phyloP scores from a whole-genome alignment of 768 basidiomycete genomes.

The Boletus huronensis region DNA sequence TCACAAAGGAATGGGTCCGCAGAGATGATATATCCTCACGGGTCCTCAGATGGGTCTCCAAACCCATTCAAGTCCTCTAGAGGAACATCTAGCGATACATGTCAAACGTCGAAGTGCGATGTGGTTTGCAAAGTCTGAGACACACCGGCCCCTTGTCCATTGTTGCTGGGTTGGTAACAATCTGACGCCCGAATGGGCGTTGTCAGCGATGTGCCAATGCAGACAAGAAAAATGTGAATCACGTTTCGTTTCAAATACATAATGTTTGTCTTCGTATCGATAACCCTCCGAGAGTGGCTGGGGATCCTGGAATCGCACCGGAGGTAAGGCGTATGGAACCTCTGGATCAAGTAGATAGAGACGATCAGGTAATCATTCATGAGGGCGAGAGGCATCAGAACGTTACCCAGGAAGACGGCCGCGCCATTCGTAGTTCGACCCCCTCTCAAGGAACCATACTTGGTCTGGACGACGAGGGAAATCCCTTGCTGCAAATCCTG shows the following conservation, averaged over 20 bases:
- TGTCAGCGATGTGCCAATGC: background rate
- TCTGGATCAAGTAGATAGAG: constrained; percentile 37
- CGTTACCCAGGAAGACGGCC: constrained; percentile 57
- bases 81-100: constrained; percentile 35
- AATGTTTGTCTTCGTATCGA: constrained; percentile 58
- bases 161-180: constrained; percentile 55
- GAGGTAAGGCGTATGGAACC: constrained; percentile 68
- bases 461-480: constrained; percentile 41
- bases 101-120: background rate
- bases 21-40: constrained; percentile 35
- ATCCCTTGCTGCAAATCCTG: constrained; percentile 5
- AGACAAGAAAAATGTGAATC: constrained; percentile 17
- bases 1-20: background rate
- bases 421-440: constrained; percentile 58
- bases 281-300: constrained; percentile 49
- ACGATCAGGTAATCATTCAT: background rate
- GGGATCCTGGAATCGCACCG: constrained; percentile 63
- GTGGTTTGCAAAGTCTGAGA: background rate
- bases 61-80: constrained; percentile 61
- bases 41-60: constrained; percentile 66
- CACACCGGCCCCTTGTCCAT: constrained; percentile 56
- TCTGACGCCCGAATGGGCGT: constrained; percentile 34
- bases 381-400: background rate
- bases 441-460: constrained; percentile 55
- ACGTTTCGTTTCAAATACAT: constrained; percentile 57